Base-by-base conservation (phyloP, 2,329 filamentous ascomycete genomes). In the Colletotrichum neosansevieriae region DNA sequence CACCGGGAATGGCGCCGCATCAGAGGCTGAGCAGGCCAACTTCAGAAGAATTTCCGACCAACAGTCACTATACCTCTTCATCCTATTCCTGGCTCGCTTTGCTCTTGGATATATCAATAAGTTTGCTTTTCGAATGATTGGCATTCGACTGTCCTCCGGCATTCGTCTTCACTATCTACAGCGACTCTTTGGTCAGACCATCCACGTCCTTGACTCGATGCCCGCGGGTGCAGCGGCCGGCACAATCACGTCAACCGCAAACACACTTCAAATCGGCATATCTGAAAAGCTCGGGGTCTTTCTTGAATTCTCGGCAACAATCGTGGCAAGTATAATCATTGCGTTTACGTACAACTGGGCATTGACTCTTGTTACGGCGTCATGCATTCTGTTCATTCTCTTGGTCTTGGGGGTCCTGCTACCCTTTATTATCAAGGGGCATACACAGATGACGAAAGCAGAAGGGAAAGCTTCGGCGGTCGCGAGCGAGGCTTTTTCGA, bases 61-160 rank as follows among this genome's bases (percentile, higher is more conserved):
- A 54, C 79, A 86, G 67, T 77, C 86, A 76, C 79, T 94, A 0
- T 92, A 90, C 76, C 89, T 94, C 73, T 86, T 94, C 62, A 88
- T 88, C 63, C 81, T 94, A 6, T 94, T 94, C 76, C 77, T 94
- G 45, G 91, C 81, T 13, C 88, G 90, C 54, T 89, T 92, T 71
- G 74, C 80, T 17, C 79, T 92, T 45, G 87, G 86, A 68, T 93
- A 92, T 70, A 79, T 90, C 67, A 85, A 85, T 71, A 88, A 86
- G 84, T 87, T 89, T 72, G 80, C 81, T 42, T 89, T 89, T 71
- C 86, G 88, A 21, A 85, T 90, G 76, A 87, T 89, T 67, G 88
- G 88, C 24, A 86, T 90, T 64, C 84, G 88, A 34, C 82, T 90
- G 71, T 90, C 88, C 5, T 86, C 88, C 2, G 86, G 83, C 15